Evolutionary conservation across 192 early-diverging fungal genomes (phyloP).

Genomic region (Obelidium mucronatum): DNA sequence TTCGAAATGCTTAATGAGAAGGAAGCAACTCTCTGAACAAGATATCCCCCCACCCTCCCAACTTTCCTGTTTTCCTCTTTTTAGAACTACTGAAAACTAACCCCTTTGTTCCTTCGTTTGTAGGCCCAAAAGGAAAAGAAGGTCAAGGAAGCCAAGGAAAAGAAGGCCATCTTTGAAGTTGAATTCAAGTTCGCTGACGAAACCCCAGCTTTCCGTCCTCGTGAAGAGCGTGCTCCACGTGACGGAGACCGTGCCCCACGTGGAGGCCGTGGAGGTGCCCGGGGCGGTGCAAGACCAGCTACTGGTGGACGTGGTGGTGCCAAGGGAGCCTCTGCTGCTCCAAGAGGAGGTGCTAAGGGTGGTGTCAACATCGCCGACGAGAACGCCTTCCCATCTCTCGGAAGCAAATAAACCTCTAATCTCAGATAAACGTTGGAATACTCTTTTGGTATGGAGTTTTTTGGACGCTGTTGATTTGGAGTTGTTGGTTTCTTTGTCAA

Average conservation of each 20-base stretch:
- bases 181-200: conserved; percentile 83
- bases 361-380: conserved; percentile 50
- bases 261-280: conserved; percentile 65
- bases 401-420: conserved; percentile 46
- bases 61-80: neutral
- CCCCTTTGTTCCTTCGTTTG: neutral
- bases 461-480: neutral
- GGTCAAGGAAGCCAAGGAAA: conserved; percentile 56
- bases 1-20: conserved; percentile 24
- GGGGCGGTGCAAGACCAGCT: conserved; percentile 44
- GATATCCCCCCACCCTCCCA: neutral
- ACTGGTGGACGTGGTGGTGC: conserved; percentile 49
- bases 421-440: too few species aligned
- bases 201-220: conserved; percentile 36
- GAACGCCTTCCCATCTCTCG: conserved; percentile 53
- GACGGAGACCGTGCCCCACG: conserved; percentile 57
- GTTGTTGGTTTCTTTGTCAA: neutral
- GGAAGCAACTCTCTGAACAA: conserved; percentile 1
- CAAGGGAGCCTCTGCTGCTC: conserved; percentile 67
- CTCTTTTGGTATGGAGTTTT: neutral
- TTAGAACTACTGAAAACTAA: neutral
- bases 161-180: conserved; percentile 77
- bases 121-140: conserved; percentile 62
- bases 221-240: conserved; percentile 49
- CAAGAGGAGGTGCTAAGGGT: conserved; percentile 24